Evolutionary conservation across 2,329 filamentous ascomycete genomes (phyloP).

Genomic region (Penicillium olsonii): DNA sequence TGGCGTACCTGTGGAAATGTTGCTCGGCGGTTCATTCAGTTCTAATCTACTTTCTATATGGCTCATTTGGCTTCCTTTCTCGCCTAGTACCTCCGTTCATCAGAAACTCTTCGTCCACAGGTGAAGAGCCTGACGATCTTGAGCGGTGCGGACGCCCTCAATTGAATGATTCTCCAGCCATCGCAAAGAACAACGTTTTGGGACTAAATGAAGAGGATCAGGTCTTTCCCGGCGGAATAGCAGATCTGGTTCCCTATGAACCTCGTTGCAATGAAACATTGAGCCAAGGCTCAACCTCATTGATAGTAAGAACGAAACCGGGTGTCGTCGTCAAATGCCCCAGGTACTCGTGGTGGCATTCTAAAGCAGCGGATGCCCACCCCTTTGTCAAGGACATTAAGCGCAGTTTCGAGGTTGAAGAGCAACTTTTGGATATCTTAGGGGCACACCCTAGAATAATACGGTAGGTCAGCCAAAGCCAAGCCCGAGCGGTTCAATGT

Average conservation of each 20-base stretch:
- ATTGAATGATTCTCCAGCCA: not conserved
- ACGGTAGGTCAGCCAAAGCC: not conserved
- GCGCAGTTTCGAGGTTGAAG: constrained; percentile 10
- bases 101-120: not conserved
- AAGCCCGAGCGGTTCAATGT: not conserved
- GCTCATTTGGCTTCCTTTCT: not conserved
- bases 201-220: not conserved
- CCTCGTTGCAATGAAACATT: constrained; percentile 7
- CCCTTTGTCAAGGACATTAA: constrained; percentile 6
- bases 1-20: not conserved
- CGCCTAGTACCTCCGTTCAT: not conserved
- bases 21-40: not conserved
- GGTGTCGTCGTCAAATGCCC: constrained; percentile 13
- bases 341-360: constrained; percentile 11
- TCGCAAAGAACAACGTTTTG: not conserved
- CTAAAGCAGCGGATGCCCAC: not conserved
- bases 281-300: constrained; percentile 12
- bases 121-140: not conserved
- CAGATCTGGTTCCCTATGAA: constrained; percentile 3
- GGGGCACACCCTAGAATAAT: constrained; percentile 4
- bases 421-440: constrained; percentile 6
- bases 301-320: constrained; percentile 7
- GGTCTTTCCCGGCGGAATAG: not conserved
- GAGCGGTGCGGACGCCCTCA: not conserved
- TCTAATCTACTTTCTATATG: not conserved